Base-by-base conservation (phyloP, 495 filamentous ascomycete species). In the Cudoniella acicularis region DNA sequence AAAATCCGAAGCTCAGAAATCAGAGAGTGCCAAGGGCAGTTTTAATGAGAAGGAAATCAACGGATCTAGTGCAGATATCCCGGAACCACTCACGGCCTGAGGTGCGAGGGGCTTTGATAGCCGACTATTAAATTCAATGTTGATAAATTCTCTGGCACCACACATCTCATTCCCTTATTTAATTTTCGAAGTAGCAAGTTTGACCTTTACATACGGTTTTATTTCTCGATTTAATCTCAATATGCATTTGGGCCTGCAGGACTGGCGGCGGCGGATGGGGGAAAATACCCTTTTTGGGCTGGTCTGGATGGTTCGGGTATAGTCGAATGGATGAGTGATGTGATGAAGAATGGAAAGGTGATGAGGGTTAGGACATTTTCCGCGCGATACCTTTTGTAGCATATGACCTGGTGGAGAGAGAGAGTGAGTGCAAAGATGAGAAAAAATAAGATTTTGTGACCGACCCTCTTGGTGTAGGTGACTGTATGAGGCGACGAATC, bases 1-100 rank as follows among this genome's bases (percentile, higher is more conserved):
- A 2, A 59, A 62, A 23, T 8, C 53, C 16, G 61, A 67, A 8
- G 45, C 10, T 17, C 49, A 52, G n/a, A 57, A 60, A 21, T 55
- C 60, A 1, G 64, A 59, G 21, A 61, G 46, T 18, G 52, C 60
- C 17, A 58, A 41, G 41, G 56, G 56, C 49, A 53, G 42, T 24
- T 60, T 60, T 36, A 36, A 36, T 13, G 30, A 36, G 6, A 36
- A 36, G 4, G 30, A 36, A 13, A 13, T 36, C 6, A 36, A 36
- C 13, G 30, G 30, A 36, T 36, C 30, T 47, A n/a, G 43, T 4
- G 8, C 43, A n/a, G 43, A 47, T 17, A n/a, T 47, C 17, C 43
- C 43, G 16, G 43, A 47, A 47, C 43, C 43, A 47, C 17, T 47
- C 4, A 47, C 43, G 13, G 43, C 43, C 13, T 47, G 17, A 47